These are phyloP conservation scores for Neurospora hispaniola DNA, from an alignment of 495 filamentous ascomycete species.

Conservation along the genomic window DNA sequence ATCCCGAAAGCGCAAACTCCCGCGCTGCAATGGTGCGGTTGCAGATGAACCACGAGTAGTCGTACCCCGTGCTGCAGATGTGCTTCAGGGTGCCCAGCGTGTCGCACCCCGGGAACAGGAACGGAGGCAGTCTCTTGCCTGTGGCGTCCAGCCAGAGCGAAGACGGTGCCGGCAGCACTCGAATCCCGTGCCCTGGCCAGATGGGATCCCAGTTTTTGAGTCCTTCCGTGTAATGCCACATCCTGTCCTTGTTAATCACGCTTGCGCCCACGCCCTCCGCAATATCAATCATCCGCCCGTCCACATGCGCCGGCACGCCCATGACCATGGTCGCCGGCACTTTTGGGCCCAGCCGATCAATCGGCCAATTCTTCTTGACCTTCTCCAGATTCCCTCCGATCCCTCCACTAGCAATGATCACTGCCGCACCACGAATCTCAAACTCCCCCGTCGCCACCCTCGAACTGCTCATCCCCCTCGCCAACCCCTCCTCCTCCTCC, in stretches of 20 bases:
- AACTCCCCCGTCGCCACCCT: constrained; percentile 29
- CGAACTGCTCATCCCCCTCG: constrained; percentile 33
- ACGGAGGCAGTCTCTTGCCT: constrained; percentile 38
- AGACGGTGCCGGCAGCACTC: constrained; percentile 37
- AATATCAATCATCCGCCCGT: constrained; percentile 42
- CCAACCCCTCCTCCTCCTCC: constrained; percentile 22
- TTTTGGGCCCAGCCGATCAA: constrained; percentile 35
- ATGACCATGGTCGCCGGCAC: constrained; percentile 38
- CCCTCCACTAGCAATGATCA: constrained; percentile 37
- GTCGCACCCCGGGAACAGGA: constrained; percentile 39
- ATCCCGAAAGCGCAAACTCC: constrained; percentile 43
- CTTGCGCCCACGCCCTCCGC: constrained; percentile 33
- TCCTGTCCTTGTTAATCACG: constrained; percentile 40
- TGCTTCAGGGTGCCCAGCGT: constrained; percentile 41
- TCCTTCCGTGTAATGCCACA: constrained; percentile 48
- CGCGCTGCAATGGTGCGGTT: constrained; percentile 39
- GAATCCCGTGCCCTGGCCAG: constrained; percentile 43
- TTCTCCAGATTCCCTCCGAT: constrained; percentile 42
- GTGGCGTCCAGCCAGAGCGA: constrained; percentile 45
- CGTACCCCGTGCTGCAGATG: constrained; percentile 42
- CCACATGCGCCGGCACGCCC: constrained; percentile 42
- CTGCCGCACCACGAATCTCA: constrained; percentile 33
- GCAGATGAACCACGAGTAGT: constrained; percentile 46
- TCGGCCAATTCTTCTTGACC: constrained; percentile 38
- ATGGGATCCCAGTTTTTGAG: constrained; percentile 42